Percentiles rank a stretch among this genome's conserved stretches.
Evolutionary conservation across 1,284 basidiomycete genomes (phyloP).

Genomic region (Sanghuangporus sanghuang): DNA sequence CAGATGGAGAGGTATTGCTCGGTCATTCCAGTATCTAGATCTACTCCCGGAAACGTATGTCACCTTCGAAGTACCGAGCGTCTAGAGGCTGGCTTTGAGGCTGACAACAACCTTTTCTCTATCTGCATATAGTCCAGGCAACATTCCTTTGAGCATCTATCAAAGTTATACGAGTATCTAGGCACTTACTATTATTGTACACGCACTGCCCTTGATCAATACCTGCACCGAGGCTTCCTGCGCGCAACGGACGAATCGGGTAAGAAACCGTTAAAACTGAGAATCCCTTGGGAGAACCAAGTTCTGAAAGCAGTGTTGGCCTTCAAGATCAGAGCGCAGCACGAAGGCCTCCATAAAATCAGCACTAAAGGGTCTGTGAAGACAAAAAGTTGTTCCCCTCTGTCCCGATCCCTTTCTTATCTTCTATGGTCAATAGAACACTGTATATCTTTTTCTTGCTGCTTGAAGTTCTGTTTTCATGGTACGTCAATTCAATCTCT

Average conservation of each 20-base stretch:
- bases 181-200: background rate
- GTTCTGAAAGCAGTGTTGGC: background rate
- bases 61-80: background rate
- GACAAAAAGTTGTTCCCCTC: background rate
- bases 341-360: background rate
- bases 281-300: background rate
- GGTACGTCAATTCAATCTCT: background rate
- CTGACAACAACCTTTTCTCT: background rate
- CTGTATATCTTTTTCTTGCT: background rate
- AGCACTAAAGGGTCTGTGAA: background rate
- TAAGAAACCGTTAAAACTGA: background rate
- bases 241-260: background rate
- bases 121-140: background rate
- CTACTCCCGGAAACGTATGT: background rate
- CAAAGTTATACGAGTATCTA: background rate
- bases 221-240: background rate
- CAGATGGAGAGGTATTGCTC: background rate
- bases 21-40: background rate
- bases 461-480: background rate
- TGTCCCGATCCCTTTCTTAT: background rate
- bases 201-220: background rate
- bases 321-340: background rate
- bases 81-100: background rate
- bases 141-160: too few relatives aligned
- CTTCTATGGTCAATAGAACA: background rate